Evolutionary conservation across 257 asterid genomes (phyloP).

Genomic region (Solanum chilense): DNA sequence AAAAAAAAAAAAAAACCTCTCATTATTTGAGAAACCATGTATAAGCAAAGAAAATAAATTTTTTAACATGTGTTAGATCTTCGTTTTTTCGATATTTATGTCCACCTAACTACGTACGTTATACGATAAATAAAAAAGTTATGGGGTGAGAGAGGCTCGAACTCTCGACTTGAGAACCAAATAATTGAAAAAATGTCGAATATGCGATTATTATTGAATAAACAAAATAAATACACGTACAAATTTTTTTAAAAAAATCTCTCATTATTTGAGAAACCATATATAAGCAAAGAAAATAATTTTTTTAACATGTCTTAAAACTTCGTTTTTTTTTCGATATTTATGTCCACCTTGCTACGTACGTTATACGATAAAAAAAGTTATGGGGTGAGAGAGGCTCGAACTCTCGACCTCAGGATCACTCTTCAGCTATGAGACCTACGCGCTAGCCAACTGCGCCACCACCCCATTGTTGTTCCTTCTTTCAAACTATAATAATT

Average conservation of each 20-base stretch:
- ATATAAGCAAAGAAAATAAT: no score
- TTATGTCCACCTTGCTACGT: neutral
- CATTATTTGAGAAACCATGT: no score
- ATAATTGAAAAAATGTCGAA: no score
- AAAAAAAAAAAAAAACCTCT: accelerated
- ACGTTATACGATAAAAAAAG: neutral
- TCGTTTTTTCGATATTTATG: no score
- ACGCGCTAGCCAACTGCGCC: constrained; percentile 99
- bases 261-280: no score
- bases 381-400: constrained; percentile 85
- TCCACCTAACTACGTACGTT: neutral
- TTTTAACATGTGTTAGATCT: no score
- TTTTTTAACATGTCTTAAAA: no score
- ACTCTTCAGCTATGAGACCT: constrained; percentile 42
- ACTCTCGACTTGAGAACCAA: constrained; percentile 73
- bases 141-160: constrained; percentile 95
- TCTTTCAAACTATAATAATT: neutral
- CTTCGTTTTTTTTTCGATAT: no score
- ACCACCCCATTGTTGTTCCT: constrained; percentile 44
- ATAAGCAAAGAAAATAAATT: no score
- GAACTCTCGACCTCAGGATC: constrained; percentile 77
- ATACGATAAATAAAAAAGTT: accelerated
- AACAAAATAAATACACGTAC: no score
- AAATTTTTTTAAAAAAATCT: no score
- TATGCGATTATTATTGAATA: no score